Evolutionary conservation across 2,329 filamentous ascomycete species (phyloP), one percentile per base, ranked within the genome.

Genomic region (Aspergillus tamarii): DNA sequence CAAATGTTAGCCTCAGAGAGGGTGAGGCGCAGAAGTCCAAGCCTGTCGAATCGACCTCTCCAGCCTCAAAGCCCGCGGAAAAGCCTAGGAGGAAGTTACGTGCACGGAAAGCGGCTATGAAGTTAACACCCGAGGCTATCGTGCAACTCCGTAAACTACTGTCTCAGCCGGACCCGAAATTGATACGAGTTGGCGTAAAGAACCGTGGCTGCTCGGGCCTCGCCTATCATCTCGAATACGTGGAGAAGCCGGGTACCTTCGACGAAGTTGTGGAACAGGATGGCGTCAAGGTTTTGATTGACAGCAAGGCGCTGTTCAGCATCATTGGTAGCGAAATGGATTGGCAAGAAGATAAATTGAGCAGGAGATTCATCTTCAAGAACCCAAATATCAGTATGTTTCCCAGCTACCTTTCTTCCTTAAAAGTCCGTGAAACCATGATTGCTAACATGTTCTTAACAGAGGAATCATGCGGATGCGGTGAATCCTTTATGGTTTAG

Each of bases 311-410:
- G 48, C 82, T 99, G 57, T 94, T 99, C 77, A 98, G 94, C 79
- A 98, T 99, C 60, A 97, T 99, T 72, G 95, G 95, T 6, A 97
- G 91, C 75, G 94, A 98, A 81, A 99, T 99, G 95, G 95, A 99
- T 76, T 99, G 94, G 94, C 85, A 94, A 12, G 94, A 98, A 80
- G 95, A 98, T 73, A 97, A 96, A 82, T 82, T 99, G 68, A 96
- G 91, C 77, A 87, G 94, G 79, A 86, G 92, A 68, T 99, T 99
- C 78, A 89, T 97, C 57, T 99, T 99, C 81, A 90, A 88, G 76
- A 99, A 99, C 77, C 95, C 95, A 2, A 99, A 99, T 75, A 98
- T 98, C 76, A 99, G 94, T 97, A 83, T 87, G 94, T 89, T 32
- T n/a, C 19, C 4, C 30, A 16, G 56, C 56, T 46, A 57, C 45